Percentiles rank a stretch among this genome's conserved stretches.
Evolutionary conservation across 1,139 yeast genomes (phyloP).

Genomic region (Saccharomycopsis phalli): DNA sequence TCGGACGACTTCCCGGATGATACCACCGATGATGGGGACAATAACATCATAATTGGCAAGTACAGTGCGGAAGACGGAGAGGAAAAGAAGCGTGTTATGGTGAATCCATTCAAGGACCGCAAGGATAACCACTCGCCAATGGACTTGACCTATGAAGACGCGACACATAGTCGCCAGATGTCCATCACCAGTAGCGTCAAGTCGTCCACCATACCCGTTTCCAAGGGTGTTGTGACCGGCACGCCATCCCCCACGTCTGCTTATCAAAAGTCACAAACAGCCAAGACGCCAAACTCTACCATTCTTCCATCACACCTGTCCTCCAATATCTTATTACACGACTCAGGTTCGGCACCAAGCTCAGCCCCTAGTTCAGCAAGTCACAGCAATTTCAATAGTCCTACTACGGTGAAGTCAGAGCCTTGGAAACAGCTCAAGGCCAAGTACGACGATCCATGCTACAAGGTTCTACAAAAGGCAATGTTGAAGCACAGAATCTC

Average conservation of each 20-base stretch:
- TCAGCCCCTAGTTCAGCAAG: constrained; percentile 13
- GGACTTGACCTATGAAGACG: constrained; percentile 10
- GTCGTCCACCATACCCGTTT: background rate
- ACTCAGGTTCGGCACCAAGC: background rate
- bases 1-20: background rate
- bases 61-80: background rate
- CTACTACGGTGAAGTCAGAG: constrained; percentile 31
- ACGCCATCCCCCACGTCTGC: constrained; percentile 19
- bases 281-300: constrained; percentile 17
- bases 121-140: constrained; percentile 8
- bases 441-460: constrained; percentile 86
- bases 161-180: constrained; percentile 5
- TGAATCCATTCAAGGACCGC: constrained; percentile 17
- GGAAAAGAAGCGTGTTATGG: constrained; percentile 6
- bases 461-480: constrained; percentile 81
- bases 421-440: constrained; percentile 83
- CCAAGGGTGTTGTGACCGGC: constrained; percentile 7
- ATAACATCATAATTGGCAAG: background rate
- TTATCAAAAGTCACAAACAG: constrained; percentile 17
- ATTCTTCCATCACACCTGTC: constrained; percentile 14
- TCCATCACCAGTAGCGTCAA: constrained; percentile 12
- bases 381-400: constrained; percentile 10
- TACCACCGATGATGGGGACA: background rate
- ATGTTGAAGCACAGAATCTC: constrained; percentile 78
- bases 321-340: constrained; percentile 5